Evolutionary conservation across 371 early-diverging fungal species (phyloP).

Genomic region (Umbelopsis sp.): DNA sequence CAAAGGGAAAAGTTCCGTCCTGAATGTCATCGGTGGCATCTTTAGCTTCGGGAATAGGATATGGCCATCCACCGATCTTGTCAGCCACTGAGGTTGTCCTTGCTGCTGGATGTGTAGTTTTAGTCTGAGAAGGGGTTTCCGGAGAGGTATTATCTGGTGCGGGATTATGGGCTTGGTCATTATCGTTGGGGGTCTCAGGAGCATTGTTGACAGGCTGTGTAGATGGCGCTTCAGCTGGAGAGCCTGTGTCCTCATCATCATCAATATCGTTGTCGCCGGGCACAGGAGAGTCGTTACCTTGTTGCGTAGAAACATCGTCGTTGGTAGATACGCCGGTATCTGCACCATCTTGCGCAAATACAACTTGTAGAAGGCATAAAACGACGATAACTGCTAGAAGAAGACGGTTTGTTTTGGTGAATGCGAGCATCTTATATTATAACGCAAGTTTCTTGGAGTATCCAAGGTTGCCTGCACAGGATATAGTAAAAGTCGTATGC

Average conservation of each 20-base stretch:
- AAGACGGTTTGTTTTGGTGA: not conserved
- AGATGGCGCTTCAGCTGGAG: not conserved
- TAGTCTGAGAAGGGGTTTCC: not conserved
- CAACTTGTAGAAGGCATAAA: not conserved
- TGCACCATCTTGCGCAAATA: not conserved
- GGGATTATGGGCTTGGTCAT: no score
- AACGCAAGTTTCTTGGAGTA: not conserved
- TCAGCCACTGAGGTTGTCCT: not conserved
- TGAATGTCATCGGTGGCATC: slow-evolving; percentile 22
- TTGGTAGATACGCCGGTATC: not conserved
- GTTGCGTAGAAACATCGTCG: not conserved
- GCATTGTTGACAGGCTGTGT: not conserved
- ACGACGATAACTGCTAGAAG: not conserved
- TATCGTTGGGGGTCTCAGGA: no score
- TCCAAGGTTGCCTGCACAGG: not conserved
- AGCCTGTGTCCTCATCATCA: no score
- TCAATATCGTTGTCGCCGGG: no score
- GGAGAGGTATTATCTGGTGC: not conserved
- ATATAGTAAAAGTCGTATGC: not conserved
- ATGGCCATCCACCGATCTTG: slow-evolving; percentile 24
- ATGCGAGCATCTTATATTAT: not conserved
- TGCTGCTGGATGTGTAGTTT: not conserved
- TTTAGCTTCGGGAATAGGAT: slow-evolving; percentile 25
- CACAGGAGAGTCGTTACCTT: no score
- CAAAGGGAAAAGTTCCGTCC: slow-evolving; percentile 18